Evolutionary conservation across 2,329 filamentous ascomycete species (phyloP), one percentile per base, ranked within the genome.

Genomic region (Leptographium radiaticola): DNA sequence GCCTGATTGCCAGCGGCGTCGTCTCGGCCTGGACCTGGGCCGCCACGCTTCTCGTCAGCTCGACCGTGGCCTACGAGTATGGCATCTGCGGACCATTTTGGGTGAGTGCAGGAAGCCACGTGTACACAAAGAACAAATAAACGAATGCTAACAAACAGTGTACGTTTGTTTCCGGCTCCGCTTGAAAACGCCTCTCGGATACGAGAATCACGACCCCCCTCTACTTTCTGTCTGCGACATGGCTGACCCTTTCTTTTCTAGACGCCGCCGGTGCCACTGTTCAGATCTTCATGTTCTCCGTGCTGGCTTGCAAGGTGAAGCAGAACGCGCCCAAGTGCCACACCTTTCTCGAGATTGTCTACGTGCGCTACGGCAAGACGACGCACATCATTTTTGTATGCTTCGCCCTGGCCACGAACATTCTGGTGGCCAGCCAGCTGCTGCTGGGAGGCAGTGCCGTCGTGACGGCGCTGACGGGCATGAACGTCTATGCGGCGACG

Each of bases 1-100:
- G 72, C 8, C 66, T 75, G 6, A 72, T 74, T 49, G 70, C 70
- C 5, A 68, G 68, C 8, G 71, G 70, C 5, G 71, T 75, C 52
- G 72, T 75, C 13, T 71, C 68, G 6, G 71, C 72, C 2, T 75
- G 73, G 73, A 75, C 72, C 6, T 75, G 71, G 71, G 68, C 68
- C 18, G 69, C 73, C 7, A 75, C 73, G 7, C 63, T 72, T 31
- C 54, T 73, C 53, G 68, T 66, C 9, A 68, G 66, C 11, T 68
- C 64, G 10, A 71, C 69, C 2, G 68, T 72, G 56, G 68, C 68
- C 0, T 72, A 72, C 54, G 59, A 58, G 4, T 71, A 71, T 59
- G 69, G 70, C 9, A 67, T 71, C 45, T 66, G 63, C 46, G 69
- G 68, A 0, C 65, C 67, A 2, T 68, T 72, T 64, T 72, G 70